Evolutionary conservation across 208 protist species (phyloP), one percentile per base, ranked within the genome.

Genomic region (Novymonas esmeraldas): DNA sequence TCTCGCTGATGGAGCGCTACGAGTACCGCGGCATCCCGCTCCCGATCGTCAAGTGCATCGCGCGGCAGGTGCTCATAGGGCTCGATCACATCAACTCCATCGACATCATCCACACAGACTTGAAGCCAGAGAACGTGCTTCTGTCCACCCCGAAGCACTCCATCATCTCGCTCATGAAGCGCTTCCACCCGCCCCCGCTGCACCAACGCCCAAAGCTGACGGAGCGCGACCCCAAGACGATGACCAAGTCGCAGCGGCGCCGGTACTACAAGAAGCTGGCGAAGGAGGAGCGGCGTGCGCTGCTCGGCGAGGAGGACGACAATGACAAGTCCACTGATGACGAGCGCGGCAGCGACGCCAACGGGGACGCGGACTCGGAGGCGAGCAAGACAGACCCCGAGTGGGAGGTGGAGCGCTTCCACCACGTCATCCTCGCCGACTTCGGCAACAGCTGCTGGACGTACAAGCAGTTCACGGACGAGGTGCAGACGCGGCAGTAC

Each of bases 401-500:
- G 28, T 94, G 80, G 81, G 89, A 95, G 70, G 79, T 95, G 51
- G 81, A 92, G 69, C 82, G 87, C 9, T 87, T 92, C 54, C 85
- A 96, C 56, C 77, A 95, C 65, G 93, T 98, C n/a, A 97, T 99
- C 48, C 73, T 99, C 7, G 97, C 97, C 14, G 98, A 99, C 79
- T 98, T 99, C 67, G 98, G 98, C 55, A 99, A 99, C 87, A 98
- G 98, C 39, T 99, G 98, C 85, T 99, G 97, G 93, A 91, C 84
- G 0, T 71, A 99, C 74, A 85, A 98, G 54, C 98, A 99, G 79
- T 99, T 99, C 75, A 98, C 98, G 10, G 87, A 94, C 64, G 88
- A 97, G 66, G 85, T 97, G 45, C 95, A 98, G 72, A 98, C 95
- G 14, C 77, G 93, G 10, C 93, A 98, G 72, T 98, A 98, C 76